phyloP scores from a whole-genome alignment of 1,139 yeast species.

The Pichia sp. region DNA sequence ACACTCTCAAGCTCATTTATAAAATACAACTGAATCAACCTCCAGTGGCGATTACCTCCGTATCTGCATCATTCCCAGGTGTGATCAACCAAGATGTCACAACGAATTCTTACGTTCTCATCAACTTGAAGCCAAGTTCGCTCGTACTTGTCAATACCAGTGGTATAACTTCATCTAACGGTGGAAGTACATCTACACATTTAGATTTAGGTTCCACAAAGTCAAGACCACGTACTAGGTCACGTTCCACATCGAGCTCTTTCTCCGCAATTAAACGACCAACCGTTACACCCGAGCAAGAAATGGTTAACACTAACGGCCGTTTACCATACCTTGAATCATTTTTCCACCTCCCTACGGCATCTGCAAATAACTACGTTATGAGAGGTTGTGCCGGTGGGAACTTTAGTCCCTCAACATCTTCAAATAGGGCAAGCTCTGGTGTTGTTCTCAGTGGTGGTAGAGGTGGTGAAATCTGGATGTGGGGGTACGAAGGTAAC shows the following conservation, averaged over 20 bases:
- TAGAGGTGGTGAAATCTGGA: slow-evolving; percentile 70
- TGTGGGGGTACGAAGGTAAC: slow-evolving; percentile 78
- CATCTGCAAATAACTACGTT: slow-evolving; percentile 37
- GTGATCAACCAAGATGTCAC: background rate
- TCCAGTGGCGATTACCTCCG: slow-evolving; percentile 8
- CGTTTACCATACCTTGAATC: slow-evolving; percentile 14
- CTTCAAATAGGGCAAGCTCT: slow-evolving; percentile 29
- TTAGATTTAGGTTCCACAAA: too few relatives aligned
- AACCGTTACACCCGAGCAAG: too few relatives aligned
- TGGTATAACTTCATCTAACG: slow-evolving; percentile 2
- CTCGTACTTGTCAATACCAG: slow-evolving; percentile 6
- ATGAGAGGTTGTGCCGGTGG: slow-evolving; percentile 73
- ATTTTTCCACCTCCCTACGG: slow-evolving; percentile 10
- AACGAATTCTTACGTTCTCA: slow-evolving; percentile 6
- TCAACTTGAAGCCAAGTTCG: slow-evolving; percentile 13
- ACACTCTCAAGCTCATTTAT: slow-evolving; percentile 7
- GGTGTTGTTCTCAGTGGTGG: slow-evolving; percentile 74
- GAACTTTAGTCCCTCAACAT: too few relatives aligned
- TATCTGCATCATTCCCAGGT: slow-evolving; percentile 7
- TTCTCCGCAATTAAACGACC: too few relatives aligned
- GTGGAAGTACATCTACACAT: background rate
- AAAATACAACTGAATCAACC: slow-evolving; percentile 7
- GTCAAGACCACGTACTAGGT: too few relatives aligned
- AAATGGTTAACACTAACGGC: too few relatives aligned
- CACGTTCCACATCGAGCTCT: too few relatives aligned